phyloP scores from a whole-genome alignment of 805 yeast species.

The Ogataea methylovora region DNA sequence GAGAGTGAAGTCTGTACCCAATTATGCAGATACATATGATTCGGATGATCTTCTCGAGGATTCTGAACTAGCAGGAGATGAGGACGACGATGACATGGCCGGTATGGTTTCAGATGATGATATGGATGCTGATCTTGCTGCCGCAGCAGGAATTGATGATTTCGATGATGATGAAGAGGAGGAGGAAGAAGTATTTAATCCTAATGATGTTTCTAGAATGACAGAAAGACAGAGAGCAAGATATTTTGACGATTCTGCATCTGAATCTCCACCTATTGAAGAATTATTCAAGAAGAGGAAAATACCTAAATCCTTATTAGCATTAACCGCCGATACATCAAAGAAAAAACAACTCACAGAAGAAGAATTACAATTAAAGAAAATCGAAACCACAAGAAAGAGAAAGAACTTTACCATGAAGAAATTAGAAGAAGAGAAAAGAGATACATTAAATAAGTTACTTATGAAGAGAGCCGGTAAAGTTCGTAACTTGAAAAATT shows the following conservation, averaged over 20 bases:
- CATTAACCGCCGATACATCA: slow-evolving; percentile 30
- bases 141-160: slow-evolving; percentile 6
- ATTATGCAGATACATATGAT: too few species aligned
- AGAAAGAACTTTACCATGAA: slow-evolving; percentile 79
- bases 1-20: too few species aligned
- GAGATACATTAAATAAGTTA: slow-evolving; percentile 82
- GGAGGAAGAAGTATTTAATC: slow-evolving; percentile 33
- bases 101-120: too few species aligned
- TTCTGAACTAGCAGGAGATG: slow-evolving; percentile 12
- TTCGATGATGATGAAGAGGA: slow-evolving; percentile 25
- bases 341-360: slow-evolving; percentile 61
- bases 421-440: slow-evolving; percentile 84
- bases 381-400: slow-evolving; percentile 84
- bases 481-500: slow-evolving; percentile 33
- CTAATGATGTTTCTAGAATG: slow-evolving; percentile 39
- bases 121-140: slow-evolving; percentile 7
- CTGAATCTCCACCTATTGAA: slow-evolving; percentile 7
- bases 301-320: slow-evolving; percentile 21
- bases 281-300: slow-evolving; percentile 1
- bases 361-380: slow-evolving; percentile 73
- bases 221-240: slow-evolving; percentile 51
- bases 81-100: slow-evolving; percentile 14
- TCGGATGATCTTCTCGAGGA: too few species aligned
- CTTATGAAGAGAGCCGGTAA: slow-evolving; percentile 79
- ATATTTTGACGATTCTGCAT: slow-evolving; percentile 26